phyloP scores from a whole-genome alignment of 805 yeast species.

The Alloascoidea hylecoeti region DNA sequence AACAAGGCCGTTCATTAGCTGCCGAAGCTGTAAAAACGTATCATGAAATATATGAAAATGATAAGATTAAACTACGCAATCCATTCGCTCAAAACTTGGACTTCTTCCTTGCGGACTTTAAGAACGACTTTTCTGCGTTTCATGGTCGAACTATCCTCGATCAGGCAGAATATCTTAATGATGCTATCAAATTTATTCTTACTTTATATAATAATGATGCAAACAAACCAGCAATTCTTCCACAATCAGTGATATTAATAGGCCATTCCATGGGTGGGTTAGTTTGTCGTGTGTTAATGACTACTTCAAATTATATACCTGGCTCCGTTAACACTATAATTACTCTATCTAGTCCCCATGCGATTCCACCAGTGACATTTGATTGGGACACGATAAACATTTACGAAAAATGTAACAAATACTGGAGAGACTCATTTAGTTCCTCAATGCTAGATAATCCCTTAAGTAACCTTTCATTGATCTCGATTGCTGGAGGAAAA shows the following conservation, averaged over 20 bases:
- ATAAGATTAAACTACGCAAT: conserved; percentile 10
- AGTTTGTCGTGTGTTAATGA: conserved; percentile 74
- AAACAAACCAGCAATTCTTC: conserved; percentile 19
- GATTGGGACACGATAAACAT: conserved; percentile 76
- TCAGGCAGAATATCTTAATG: conserved; percentile 87
- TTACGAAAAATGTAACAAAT: conserved; percentile 60
- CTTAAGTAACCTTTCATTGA: conserved; percentile 43
- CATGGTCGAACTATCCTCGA: conserved; percentile 90
- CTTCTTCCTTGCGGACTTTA: conserved; percentile 85
- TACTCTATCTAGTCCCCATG: conserved; percentile 85
- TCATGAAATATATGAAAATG: conserved; percentile 25
- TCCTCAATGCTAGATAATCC: conserved; percentile 20
- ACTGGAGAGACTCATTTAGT: conserved; percentile 58
- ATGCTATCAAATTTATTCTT: conserved; percentile 68
- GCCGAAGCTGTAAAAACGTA: conserved; percentile 54
- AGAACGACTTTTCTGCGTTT: conserved; percentile 91
- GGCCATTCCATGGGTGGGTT: conserved; percentile 99
- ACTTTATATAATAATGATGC: conserved; percentile 35
- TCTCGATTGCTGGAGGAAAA: conserved; percentile 85
- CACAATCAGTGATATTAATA: conserved; percentile 60
- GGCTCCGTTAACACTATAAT: conserved; percentile 71
- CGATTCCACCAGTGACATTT: conserved; percentile 84
- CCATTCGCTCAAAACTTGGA: conserved; percentile 40
- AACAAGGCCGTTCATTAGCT: conserved; percentile 86
- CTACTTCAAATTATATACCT: conserved; percentile 59